phyloP scores from a whole-genome alignment of 1,139 yeast species.

The Nakaseomyces nivariensis region DNA sequence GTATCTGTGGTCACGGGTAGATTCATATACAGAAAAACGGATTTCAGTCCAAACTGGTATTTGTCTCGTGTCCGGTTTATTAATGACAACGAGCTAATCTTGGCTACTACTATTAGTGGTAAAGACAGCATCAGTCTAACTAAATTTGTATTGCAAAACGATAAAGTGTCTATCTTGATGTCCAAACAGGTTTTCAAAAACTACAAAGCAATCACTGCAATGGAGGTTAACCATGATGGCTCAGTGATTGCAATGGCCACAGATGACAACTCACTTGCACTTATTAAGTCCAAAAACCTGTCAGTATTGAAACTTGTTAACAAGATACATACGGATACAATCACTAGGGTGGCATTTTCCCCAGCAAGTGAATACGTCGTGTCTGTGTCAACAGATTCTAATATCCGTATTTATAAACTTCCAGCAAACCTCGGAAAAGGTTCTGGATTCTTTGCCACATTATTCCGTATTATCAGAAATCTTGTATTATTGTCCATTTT shows the following conservation, averaged over 20 bases:
- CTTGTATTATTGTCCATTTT: neutral
- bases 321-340: constrained; percentile 70
- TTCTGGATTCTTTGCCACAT: neutral
- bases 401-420: constrained; percentile 52
- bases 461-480: neutral
- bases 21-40: constrained; percentile 31
- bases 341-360: constrained; percentile 66
- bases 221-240: constrained; percentile 39
- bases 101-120: constrained; percentile 37
- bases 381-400: constrained; percentile 76
- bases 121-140: constrained; percentile 33
- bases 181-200: constrained; percentile 41
- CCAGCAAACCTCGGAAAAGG: constrained; percentile 37
- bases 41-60: constrained; percentile 28
- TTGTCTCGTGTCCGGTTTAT: constrained; percentile 55
- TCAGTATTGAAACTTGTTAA: constrained; percentile 41
- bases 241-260: constrained; percentile 64
- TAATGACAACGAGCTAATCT: constrained; percentile 43
- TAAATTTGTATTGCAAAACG: constrained; percentile 25
- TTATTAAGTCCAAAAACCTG: constrained; percentile 48
- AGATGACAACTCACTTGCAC: constrained; percentile 57
- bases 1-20: constrained; percentile 35
- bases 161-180: constrained; percentile 32
- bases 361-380: constrained; percentile 62
- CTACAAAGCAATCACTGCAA: constrained; percentile 57